Evolutionary conservation across 345 rosid species (phyloP).

Genomic region (Mallotus nudiflorus): DNA sequence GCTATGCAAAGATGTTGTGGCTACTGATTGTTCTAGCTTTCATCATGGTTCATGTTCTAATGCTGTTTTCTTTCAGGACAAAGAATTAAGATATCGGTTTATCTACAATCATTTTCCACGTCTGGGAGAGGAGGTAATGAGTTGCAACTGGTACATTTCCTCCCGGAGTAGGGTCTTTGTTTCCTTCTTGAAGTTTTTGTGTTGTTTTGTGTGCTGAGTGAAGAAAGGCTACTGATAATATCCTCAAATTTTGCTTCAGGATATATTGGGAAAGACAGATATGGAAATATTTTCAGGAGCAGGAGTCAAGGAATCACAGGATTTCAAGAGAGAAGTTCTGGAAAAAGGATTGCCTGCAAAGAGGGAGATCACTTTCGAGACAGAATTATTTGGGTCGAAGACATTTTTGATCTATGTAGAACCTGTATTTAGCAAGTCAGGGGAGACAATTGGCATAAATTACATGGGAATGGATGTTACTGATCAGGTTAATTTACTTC

Average conservation of each 20-base stretch:
- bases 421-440: constrained; percentile 85
- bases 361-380: constrained; percentile 87
- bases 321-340: constrained; percentile 87
- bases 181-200: background rate
- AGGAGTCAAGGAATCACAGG: constrained; percentile 94
- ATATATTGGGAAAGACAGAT: constrained; percentile 87
- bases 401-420: constrained; percentile 87
- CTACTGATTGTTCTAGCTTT: too few species aligned
- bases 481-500: constrained; percentile 67
- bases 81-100: constrained; percentile 82
- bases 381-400: constrained; percentile 78
- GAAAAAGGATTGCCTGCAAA: constrained; percentile 88
- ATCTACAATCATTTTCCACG: constrained; percentile 91
- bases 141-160: constrained; percentile 11
- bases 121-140: constrained; percentile 70
- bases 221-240: background rate
- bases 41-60: background rate
- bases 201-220: background rate
- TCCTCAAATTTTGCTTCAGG: constrained; percentile 37
- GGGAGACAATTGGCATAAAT: constrained; percentile 86
- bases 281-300: constrained; percentile 82
- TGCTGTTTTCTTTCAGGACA: constrained; percentile 56
- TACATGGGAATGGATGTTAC: constrained; percentile 98
- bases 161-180: background rate
- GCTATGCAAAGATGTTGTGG: too few species aligned